These are phyloP conservation scores for Mortierella sp. DNA, from an alignment of 371 early-diverging fungal species.

Conservation along the genomic window DNA sequence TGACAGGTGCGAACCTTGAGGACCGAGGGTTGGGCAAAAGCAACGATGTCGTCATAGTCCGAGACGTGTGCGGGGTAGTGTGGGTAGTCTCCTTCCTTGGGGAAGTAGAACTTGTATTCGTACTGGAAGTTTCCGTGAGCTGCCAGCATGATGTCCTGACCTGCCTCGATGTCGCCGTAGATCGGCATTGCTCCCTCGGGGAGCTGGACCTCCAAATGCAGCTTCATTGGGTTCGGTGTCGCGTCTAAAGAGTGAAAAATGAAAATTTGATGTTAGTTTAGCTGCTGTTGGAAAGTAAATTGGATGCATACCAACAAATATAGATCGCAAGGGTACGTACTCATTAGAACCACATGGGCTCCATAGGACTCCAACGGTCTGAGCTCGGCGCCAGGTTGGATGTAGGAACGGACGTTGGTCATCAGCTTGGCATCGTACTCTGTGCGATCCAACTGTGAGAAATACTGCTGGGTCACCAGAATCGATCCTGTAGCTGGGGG, in stretches of 20 bases:
- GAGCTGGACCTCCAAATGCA: conserved; percentile 44
- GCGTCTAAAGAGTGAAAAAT: conserved; percentile 23
- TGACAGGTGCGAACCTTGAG: conserved; percentile 30
- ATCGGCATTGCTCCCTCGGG: conserved; percentile 45
- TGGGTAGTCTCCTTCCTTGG: conserved; percentile 60
- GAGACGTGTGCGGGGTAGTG: conserved; percentile 63
- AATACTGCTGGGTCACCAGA: conserved; percentile 46
- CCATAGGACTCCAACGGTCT: conserved; percentile 42
- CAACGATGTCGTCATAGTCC: conserved; percentile 49
- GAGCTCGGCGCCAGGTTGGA: conserved; percentile 25
- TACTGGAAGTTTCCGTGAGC: conserved; percentile 48
- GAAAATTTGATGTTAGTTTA: not conserved
- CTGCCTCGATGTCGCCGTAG: conserved; percentile 18
- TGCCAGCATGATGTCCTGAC: conserved; percentile 28
- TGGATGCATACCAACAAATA: not conserved
- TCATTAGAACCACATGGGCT: conserved; percentile 49
- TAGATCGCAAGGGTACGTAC: conserved; percentile 19
- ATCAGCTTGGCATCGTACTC: conserved; percentile 35
- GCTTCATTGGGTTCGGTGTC: conserved; percentile 47
- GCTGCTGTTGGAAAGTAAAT: no score
- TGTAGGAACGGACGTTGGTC: conserved; percentile 29
- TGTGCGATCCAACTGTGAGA: conserved; percentile 9
- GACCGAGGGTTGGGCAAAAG: conserved; percentile 27
- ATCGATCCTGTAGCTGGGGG: conserved; percentile 32
- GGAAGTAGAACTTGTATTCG: conserved; percentile 67